Percentiles rank a stretch among this genome's conserved stretches.
phyloP scores from a whole-genome alignment of 2,329 filamentous ascomycete genomes.

The Alternaria atra region DNA sequence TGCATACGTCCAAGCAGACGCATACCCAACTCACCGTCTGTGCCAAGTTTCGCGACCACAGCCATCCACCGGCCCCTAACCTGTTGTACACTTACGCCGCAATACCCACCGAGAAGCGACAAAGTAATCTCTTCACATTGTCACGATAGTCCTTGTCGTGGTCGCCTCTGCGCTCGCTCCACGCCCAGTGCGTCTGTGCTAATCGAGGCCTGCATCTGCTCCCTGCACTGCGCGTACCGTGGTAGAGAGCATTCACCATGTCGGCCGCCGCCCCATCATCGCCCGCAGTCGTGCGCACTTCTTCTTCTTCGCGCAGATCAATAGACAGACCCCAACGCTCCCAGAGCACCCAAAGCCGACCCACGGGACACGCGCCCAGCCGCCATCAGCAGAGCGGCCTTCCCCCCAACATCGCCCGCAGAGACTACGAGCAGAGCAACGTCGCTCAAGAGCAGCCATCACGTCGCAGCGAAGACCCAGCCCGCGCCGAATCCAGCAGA shows the following conservation, averaged over 20 bases:
- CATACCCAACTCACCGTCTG: constrained; percentile 10
- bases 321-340: constrained; percentile 49
- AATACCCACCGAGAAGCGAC: constrained; percentile 11
- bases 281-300: constrained; percentile 53
- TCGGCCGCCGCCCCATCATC: constrained; percentile 52
- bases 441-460: constrained; percentile 64
- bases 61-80: constrained; percentile 25
- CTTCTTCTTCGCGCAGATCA: constrained; percentile 42
- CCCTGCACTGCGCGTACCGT: constrained; percentile 34
- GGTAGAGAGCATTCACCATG: constrained; percentile 40
- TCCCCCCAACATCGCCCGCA: constrained; percentile 64
- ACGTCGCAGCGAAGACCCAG: constrained; percentile 69
- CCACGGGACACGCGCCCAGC: constrained; percentile 34
- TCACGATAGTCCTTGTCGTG: constrained; percentile 22
- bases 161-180: constrained; percentile 22
- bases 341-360: constrained; percentile 47
- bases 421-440: constrained; percentile 78
- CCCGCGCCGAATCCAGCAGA: constrained; percentile 66
- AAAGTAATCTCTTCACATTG: constrained; percentile 19
- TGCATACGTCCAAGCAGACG: constrained; percentile 14
- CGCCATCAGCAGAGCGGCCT: constrained; percentile 57
- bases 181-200: constrained; percentile 28
- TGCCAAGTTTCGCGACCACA: constrained; percentile 23
- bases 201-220: constrained; percentile 26
- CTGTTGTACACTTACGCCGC: constrained; percentile 11